Percentiles rank a stretch among this genome's conserved stretches.
These are phyloP conservation scores for Venturia nashicola DNA, from an alignment of 2,329 filamentous ascomycete genomes.

Conservation along the genomic window DNA sequence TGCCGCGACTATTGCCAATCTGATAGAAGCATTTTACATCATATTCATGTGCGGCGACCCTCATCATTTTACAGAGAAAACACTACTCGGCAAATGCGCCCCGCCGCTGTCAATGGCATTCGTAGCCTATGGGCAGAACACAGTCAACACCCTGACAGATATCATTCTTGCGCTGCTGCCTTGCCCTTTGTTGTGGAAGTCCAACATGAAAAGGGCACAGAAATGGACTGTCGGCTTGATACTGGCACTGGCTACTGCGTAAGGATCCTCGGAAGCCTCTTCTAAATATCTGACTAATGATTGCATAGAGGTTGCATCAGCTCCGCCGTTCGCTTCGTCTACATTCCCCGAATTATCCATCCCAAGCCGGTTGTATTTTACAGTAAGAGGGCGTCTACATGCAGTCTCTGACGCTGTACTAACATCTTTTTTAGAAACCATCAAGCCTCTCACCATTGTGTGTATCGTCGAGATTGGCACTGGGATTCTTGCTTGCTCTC, in stretches of 20 bases:
- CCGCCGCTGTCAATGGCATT: not conserved
- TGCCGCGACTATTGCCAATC: constrained; percentile 20
- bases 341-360: not conserved
- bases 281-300: not conserved
- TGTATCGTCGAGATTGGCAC: constrained; percentile 9
- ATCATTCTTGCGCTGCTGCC: constrained; percentile 26
- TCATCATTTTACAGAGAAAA: constrained; percentile 8
- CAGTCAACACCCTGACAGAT: constrained; percentile 26
- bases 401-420: not conserved
- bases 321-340: constrained; percentile 10
- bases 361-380: not conserved
- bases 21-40: constrained; percentile 18
- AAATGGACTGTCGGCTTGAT: constrained; percentile 29
- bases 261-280: not conserved
- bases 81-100: constrained; percentile 8
- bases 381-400: not conserved
- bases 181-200: constrained; percentile 25
- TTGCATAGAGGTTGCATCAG: constrained; percentile 6
- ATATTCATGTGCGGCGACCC: constrained; percentile 21
- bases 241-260: constrained; percentile 27
- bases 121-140: constrained; percentile 13
- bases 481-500: constrained; percentile 9
- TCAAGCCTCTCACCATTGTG: not conserved
- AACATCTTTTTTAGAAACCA: not conserved
- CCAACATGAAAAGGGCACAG: constrained; percentile 28